These are phyloP conservation scores for Zygoascus flipseniorum DNA, from an alignment of 805 yeast genomes.

Conservation along the genomic window DNA sequence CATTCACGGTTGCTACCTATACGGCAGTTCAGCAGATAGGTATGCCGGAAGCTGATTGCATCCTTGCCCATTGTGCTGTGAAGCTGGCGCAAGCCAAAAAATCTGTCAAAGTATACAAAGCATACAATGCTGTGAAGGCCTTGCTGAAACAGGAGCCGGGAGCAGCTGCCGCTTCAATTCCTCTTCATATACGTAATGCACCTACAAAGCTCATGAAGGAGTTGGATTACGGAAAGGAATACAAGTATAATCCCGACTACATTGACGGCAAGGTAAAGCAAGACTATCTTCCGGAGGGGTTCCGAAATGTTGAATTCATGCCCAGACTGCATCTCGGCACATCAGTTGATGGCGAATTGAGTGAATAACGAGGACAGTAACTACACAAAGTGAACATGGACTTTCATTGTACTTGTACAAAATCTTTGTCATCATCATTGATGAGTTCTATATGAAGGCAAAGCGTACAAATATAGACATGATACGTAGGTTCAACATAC, in stretches of 20 bases:
- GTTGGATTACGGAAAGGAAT: conserved; percentile 73
- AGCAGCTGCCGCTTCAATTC: conserved; percentile 51
- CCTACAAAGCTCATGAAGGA: conserved; percentile 90
- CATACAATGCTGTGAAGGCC: conserved; percentile 59
- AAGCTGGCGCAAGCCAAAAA: conserved; percentile 79
- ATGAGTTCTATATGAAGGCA: background rate
- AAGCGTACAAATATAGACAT: background rate
- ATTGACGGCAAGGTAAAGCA: conserved; percentile 67
- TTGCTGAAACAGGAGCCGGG: conserved; percentile 50
- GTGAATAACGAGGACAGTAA: background rate
- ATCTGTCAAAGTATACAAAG: conserved; percentile 78
- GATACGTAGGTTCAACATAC: background rate
- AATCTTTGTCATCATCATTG: background rate
- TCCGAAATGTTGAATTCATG: conserved; percentile 43
- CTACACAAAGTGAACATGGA: no score
- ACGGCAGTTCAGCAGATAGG: conserved; percentile 87
- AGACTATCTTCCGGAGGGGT: conserved; percentile 53
- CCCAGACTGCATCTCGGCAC: conserved; percentile 33
- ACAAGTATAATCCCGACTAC: conserved; percentile 83
- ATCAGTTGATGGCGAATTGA: conserved; percentile 12
- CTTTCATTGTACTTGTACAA: no score
- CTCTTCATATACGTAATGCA: conserved; percentile 78
- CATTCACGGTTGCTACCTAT: conserved; percentile 78
- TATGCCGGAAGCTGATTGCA: conserved; percentile 86
- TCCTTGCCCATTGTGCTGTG: conserved; percentile 88